Evolutionary conservation across 2,329 filamentous ascomycete species (phyloP), one percentile per base, ranked within the genome.

Genomic region (Colletotrichum sp.): DNA sequence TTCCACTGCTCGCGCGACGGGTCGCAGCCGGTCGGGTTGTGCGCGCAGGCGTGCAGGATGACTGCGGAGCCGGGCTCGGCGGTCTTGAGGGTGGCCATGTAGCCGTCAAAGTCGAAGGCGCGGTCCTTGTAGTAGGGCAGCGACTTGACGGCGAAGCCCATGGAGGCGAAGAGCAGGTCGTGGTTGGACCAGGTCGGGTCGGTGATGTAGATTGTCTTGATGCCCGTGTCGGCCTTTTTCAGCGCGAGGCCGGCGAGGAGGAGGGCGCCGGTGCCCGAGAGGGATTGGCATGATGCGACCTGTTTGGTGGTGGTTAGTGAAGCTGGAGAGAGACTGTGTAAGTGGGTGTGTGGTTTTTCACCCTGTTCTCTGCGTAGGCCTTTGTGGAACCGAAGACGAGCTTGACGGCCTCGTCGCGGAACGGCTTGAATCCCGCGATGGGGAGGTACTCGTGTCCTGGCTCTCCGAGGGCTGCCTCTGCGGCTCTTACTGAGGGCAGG

Each of bases 121-220:
- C 80, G 71, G 9, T 78, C 75, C 8, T 80, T 81, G 76, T 84
- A 85, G 76, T 86, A 86, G 1, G 82, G 82, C 0, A 81, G 74
- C 18, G 76, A 79, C 11, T 78, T 69, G 27, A 85, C 80, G 2
- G 80, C 73, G 67, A 82, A 80, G 0, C 83, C 84, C 3, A 82
- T 75, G 0, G 80, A 80, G 8, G 73, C 72, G 68, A 83, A 86
- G 1, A 86, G 76, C 0, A 82, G 76, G 3, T 81, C 78, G 55
- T 86, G 85, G 73, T 86, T 86, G 9, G 80, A 80, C 84, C 84
- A 86, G 0, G 85, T 85, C 1, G 85, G 84, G 2, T 83, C 80
- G 0, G 84, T 82, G 31, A 86, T 82, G 66, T 81, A 83, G 16
- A 86, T 76, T 5, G 77, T 81, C 29, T 77, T 78, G 1, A 79